Percentiles rank a stretch among this genome's conserved stretches.
Conservation (phyloP, 768 basidiomycete species). For the Rhizopogon rudus region DNA sequence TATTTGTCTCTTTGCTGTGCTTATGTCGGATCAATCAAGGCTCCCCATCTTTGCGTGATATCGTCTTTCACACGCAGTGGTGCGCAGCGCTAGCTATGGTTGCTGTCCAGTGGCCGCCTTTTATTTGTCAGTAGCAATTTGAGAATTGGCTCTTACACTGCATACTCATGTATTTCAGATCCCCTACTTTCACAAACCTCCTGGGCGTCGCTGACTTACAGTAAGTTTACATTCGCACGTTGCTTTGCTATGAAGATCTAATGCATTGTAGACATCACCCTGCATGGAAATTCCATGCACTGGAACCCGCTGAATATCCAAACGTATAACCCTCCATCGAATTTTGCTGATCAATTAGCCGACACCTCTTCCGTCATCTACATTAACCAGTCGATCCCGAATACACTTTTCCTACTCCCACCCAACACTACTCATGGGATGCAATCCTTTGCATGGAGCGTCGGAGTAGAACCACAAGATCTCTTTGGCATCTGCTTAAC, state of each 20-base stretch:
- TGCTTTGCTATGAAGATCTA: constrained; percentile 9
- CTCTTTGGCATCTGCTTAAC: constrained; percentile 79
- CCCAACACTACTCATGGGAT: constrained; percentile 59
- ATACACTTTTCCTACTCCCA: constrained; percentile 71
- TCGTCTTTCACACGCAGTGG: constrained; percentile 93
- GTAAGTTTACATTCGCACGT: constrained; percentile 32
- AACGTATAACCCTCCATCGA: constrained; percentile 59
- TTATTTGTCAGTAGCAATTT: constrained; percentile 61
- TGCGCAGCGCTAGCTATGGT: constrained; percentile 87
- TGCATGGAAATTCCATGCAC: constrained; percentile 51
- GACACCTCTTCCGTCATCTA: constrained; percentile 73
- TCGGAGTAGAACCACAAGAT: constrained; percentile 80
- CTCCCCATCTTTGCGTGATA: constrained; percentile 88
- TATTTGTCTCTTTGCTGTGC: constrained; percentile 9
- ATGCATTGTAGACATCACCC: constrained; percentile 57
- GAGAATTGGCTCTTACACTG: background rate
- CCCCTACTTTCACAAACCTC: constrained; percentile 85
- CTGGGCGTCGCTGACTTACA: constrained; percentile 81
- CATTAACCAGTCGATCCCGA: constrained; percentile 62
- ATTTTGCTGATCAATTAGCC: constrained; percentile 68
- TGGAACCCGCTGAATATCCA: constrained; percentile 64
- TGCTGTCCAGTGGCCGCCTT: constrained; percentile 92
- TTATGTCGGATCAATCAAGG: constrained; percentile 29
- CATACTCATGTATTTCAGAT: constrained; percentile 41
- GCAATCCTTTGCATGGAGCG: constrained; percentile 74